Evolutionary conservation across 2,329 filamentous ascomycete genomes (phyloP), one percentile per base, ranked within the genome.

Genomic region (Aspergillus sp.): DNA sequence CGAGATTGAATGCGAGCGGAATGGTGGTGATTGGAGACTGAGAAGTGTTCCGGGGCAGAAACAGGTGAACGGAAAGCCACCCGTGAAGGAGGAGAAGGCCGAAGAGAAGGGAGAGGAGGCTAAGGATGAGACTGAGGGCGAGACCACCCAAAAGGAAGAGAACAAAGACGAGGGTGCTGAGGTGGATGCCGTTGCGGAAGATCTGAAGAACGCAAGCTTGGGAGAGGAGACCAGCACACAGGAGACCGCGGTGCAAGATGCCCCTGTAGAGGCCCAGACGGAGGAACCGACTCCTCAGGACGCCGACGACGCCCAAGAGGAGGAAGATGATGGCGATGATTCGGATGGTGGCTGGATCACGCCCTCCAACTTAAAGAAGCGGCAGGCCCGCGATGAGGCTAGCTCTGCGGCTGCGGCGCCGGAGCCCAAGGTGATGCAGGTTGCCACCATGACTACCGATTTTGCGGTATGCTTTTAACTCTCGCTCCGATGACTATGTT

Each of bases 371-470:
- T 84, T 99, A 66, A 90, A 92, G 73, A 90, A 91, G 73, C 89
- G 91, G 72, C 90, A 95, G 79, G 86, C 85, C 61, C 85, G 87
- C 72, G 88, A 94, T 68, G 78, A 82, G 19, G 77, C 80, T 21
- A 78, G 78, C 5, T 75, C 81, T 1, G 75, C 80, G 19, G 77
- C 82, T 42, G 77, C 82, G 52, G 75, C 81, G 61, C 74, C 83
- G 1, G 82, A 86, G 57, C 82, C 85, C 38, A 85, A 85, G 63
- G 86, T 86, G 11, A 89, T 97, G 68, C 89, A 96, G 76, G 91
- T 91, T 15, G 94, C 92, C n/a, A 88, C 94, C 48, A 89, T 98
- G 72, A 98, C 95, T 1, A 92, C 90, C 58, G 95, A 99, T 81
- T 98, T 91, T 78, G 94, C 95, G 58, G 96, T 99, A 91, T 61